Evolutionary conservation across 192 early-diverging fungal species (phyloP), one percentile per base, ranked within the genome.

Genomic region (Geosiphon pyriformis): DNA sequence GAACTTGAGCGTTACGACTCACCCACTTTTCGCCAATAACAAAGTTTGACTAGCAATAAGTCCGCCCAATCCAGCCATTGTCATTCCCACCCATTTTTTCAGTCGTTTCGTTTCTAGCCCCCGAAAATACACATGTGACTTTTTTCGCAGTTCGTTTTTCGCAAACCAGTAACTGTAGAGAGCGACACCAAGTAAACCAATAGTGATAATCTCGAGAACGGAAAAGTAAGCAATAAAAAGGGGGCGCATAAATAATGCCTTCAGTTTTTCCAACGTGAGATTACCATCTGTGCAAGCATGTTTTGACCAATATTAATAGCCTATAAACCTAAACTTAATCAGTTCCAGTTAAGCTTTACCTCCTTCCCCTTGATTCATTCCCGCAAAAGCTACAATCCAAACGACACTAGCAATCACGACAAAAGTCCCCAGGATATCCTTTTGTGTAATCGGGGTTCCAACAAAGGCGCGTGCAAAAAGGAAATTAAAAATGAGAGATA

Each of bases 301-400:
- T 23, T n/a, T 17, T 8, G n/a, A 51, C 17, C 7, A 18, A 10
- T 18, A 31, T n/a, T 31, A 4, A 33, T 31, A 62, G 22, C 1
- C 29, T 51, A 37, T 25, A 54, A 55, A 12, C 18, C 22, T 12
- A 30, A 1, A 66, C 72, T 72, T 42, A 42, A 6, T 42, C 37
- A n/a, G n/a, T n/a, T n/a, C n/a, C n/a, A n/a, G n/a, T n/a, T n/a
- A n/a, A n/a, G n/a, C n/a, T n/a, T n/a, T 71, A 79, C 82, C 70
- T 37, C 68, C 77, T 15, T 79, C 74, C 6, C 64, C 72, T 12
- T 74, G 74, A 56, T 75, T 78, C 72, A 81, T 78, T 47, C 78
- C 81, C 26, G 79, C 81, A 73, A 82, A 85, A 15, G 78, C 72
- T 4, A 85, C 83, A 58, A 82, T 76, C 83, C 83, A 85, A 47